Evolutionary conservation across 306 rosid species (phyloP), one percentile per base, ranked within the genome.

Genomic region (Cajanus cajan): DNA sequence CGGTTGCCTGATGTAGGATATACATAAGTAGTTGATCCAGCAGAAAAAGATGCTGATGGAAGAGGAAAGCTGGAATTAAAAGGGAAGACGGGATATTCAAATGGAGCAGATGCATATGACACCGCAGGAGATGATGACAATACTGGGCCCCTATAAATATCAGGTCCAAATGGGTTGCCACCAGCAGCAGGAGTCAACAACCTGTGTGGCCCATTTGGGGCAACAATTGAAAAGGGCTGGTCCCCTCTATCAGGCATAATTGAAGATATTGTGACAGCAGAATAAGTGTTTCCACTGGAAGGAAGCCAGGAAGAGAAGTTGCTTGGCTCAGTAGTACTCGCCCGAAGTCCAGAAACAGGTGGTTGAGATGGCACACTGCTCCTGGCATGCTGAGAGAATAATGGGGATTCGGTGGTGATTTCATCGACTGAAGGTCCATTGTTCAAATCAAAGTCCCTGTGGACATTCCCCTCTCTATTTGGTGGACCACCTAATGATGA

Each of bases 401-500:
- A 40, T 9, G 81, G 74, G 7, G 89, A 74, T 64, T 90, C 97
- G 12, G 63, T 41, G 58, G 40, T 54, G 14, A 79, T 36, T 54
- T 92, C 97, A 15, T 62, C 68, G 28, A 61, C 79, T 21, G 48
- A 71, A 48, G 97, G 97, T 34, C 97, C 97, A 47, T 92, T 40
- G 43, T 89, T 92, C 83, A 92, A 84, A 92, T 92, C 97, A 68
- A 92, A 90, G 76, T 88, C 90, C 85, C 89, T 84, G 33, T 36
- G 34, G 50, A 47, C 78, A 83, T 77, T 74, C 68, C 34, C 76
- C 63, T 81, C 89, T 74, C 81, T 33, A 73, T 52, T 82, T 50
- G 70, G 63, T 47, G 73, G 82, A 75, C 80, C 80, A 66, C 57
- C 39, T 0, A 86, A 78, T 45, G 85, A 70, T 39, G 85, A 74